phyloP scores from a whole-genome alignment of 169 alveolate genomes.

The Blepharisma undulans region DNA sequence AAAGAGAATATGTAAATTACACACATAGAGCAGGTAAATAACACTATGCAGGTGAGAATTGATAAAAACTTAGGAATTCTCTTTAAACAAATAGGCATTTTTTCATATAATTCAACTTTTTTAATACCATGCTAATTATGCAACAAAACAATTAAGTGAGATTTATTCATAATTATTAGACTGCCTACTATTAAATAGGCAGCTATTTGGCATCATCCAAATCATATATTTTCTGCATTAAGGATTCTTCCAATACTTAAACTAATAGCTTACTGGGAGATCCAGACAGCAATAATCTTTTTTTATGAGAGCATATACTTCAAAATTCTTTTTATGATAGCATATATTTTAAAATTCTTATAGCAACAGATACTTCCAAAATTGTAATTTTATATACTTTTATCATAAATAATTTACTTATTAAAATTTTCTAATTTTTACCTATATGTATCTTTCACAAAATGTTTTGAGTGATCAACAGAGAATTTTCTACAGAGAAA shows the following conservation, averaged over 20 bases:
- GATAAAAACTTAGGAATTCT: background rate
- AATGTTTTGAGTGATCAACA: constrained; percentile 15
- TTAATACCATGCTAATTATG: background rate
- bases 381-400: no score
- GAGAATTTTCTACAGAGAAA: constrained; percentile 33
- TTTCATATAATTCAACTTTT: background rate
- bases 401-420: background rate
- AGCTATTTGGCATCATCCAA: background rate
- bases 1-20: background rate
- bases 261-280: background rate
- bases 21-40: background rate
- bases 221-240: no score
- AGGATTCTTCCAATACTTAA: no score
- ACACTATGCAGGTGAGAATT: background rate
- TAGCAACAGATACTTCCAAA: no score
- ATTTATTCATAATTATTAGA: background rate
- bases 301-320: no score
- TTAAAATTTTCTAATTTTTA: background rate
- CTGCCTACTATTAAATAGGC: background rate
- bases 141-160: background rate
- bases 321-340: no score
- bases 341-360: no score
- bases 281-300: no score
- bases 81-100: background rate
- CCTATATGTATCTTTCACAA: constrained; percentile 33